Conservation (phyloP, 2,329 filamentous ascomycete species). For the Podosphaera leucotricha region DNA sequence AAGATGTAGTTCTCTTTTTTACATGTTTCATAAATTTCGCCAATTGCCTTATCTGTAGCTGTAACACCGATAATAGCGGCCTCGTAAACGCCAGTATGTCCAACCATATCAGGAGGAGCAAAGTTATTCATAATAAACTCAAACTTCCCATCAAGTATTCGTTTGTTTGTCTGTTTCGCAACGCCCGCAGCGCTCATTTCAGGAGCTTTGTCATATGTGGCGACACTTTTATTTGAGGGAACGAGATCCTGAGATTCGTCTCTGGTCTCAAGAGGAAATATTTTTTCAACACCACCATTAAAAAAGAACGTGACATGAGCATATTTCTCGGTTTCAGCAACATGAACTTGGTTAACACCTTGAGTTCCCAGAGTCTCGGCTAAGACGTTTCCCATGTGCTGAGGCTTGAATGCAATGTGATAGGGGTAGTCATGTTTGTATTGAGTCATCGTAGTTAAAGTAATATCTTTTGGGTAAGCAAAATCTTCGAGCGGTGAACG, state of each 20-base stretch:
- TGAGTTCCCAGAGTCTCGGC: conserved; percentile 91
- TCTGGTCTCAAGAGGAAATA: conserved; percentile 73
- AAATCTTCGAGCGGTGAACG: conserved; percentile 79
- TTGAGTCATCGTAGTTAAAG: conserved; percentile 88
- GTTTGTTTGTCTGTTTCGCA: conserved; percentile 71
- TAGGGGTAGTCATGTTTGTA: conserved; percentile 95
- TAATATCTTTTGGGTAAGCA: conserved; percentile 70
- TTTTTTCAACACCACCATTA: conserved; percentile 95
- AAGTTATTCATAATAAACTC: conserved; percentile 99
- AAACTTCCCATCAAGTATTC: conserved; percentile 63
- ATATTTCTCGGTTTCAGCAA: conserved; percentile 98
- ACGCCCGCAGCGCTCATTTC: conserved; percentile 90
- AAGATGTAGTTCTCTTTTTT: conserved; percentile 82
- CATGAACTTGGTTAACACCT: conserved; percentile 74
- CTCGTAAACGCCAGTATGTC: conserved; percentile 92
- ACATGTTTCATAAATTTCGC: conserved; percentile 76
- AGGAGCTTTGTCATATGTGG: conserved; percentile 85
- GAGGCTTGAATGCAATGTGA: conserved; percentile 75
- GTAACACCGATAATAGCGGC: conserved; percentile 67
- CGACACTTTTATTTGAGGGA: conserved; percentile 66
- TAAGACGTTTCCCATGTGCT: conserved; percentile 94
- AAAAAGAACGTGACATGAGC: conserved; percentile 99
- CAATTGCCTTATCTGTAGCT: conserved; percentile 84
- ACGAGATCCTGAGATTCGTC: conserved; percentile 62
- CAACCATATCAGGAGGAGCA: conserved; percentile 96